Percentiles rank a stretch among this genome's conserved stretches.
Evolutionary conservation across 2,329 filamentous ascomycete species (phyloP).

Genomic region (Amphichorda felina): DNA sequence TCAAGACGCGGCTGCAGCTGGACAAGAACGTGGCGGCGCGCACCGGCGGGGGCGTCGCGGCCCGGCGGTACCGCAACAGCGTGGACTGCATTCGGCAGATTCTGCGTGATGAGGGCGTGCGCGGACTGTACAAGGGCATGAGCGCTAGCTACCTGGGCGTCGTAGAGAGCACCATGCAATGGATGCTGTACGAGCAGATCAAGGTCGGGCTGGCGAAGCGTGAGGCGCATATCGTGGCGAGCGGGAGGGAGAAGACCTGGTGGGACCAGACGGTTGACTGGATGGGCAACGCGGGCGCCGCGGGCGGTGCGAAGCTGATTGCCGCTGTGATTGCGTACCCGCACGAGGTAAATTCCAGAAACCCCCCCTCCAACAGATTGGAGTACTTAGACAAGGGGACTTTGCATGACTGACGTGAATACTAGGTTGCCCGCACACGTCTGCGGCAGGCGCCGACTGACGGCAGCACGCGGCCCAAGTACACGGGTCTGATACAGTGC

Average conservation of each 20-base stretch:
- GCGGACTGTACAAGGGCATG: constrained; percentile 79
- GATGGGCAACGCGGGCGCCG: constrained; percentile 68
- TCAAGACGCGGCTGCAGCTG: constrained; percentile 86
- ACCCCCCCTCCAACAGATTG: neutral
- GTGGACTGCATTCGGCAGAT: constrained; percentile 80
- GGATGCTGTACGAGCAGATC: constrained; percentile 89
- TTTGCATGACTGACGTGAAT: too few relatives aligned
- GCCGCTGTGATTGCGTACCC: constrained; percentile 82
- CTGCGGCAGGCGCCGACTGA: constrained; percentile 73
- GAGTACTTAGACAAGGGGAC: neutral
- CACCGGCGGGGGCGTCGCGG: constrained; percentile 25
- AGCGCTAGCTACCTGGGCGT: constrained; percentile 87
- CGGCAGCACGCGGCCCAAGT: constrained; percentile 61
- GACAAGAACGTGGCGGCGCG: constrained; percentile 70
- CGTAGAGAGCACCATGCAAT: constrained; percentile 81
- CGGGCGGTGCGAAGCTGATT: constrained; percentile 75
- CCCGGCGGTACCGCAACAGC: constrained; percentile 72
- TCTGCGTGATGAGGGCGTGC: constrained; percentile 65
- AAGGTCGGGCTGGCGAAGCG: constrained; percentile 61
- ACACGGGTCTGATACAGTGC: constrained; percentile 79
- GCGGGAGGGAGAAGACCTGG: constrained; percentile 49
- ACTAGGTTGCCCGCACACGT: constrained; percentile 66
- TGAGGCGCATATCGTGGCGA: constrained; percentile 43
- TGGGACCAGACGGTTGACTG: constrained; percentile 70
- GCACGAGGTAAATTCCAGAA: constrained; percentile 59